Conservation (phyloP, 2,329 filamentous ascomycete species). For the Hymenoscyphus fraxineus region DNA sequence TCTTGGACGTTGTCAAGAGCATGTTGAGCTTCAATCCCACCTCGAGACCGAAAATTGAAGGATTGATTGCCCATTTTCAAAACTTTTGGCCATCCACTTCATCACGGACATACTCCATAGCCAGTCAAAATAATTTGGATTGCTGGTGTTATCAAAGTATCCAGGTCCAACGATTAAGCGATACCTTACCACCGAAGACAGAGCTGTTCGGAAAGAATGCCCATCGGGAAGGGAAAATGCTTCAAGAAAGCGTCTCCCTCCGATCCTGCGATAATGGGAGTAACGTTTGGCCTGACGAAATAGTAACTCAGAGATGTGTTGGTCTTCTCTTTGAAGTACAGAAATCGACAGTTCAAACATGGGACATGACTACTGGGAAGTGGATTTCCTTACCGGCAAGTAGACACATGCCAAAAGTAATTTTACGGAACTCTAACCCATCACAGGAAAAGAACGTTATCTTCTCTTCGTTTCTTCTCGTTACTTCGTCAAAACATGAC, state of each 20-base stretch:
- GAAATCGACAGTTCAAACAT: not conserved
- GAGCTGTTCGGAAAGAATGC: not conserved
- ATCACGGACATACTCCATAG: not conserved
- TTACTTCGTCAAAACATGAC: not conserved
- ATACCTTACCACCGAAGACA: not conserved
- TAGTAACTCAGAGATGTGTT: not conserved
- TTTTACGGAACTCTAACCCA: not conserved
- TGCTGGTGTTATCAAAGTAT: not conserved
- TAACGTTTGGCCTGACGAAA: not conserved
- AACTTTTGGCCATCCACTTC: not conserved
- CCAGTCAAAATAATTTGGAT: not conserved
- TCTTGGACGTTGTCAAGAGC: not conserved
- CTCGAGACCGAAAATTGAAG: not conserved
- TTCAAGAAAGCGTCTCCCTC: not conserved
- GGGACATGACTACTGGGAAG: not conserved
- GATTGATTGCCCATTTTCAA: slow-evolving; percentile 13
- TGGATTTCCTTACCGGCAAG: not conserved
- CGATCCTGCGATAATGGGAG: not conserved
- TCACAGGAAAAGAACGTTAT: not conserved
- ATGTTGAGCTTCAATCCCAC: not conserved
- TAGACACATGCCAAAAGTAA: not conserved
- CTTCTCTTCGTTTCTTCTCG: not conserved
- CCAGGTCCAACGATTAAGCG: not conserved
- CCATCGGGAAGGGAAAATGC: not conserved
- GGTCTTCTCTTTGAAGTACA: not conserved